Evolutionary conservation across 176 grass and related monocot species (phyloP).

Genomic region (Phoenix dactylifera): DNA sequence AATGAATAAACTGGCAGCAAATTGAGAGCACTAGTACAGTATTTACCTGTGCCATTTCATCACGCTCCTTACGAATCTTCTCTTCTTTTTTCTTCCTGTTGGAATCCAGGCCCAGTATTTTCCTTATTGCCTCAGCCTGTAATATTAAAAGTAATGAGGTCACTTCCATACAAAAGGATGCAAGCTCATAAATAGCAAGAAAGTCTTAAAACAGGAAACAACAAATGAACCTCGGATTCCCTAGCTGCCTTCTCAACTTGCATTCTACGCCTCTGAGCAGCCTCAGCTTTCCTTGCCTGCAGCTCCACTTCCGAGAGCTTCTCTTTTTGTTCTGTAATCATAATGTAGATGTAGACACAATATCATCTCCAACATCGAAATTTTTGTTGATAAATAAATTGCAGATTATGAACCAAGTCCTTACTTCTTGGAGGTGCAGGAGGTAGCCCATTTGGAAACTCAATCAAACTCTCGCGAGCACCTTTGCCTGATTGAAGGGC

Average conservation of each 20-base stretch:
- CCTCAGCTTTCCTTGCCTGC: constrained; percentile 62
- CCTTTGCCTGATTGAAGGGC: constrained; percentile 75
- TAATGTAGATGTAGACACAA: neutral
- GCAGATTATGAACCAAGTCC: neutral
- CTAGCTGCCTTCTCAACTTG: constrained; percentile 65
- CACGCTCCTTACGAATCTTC: constrained; percentile 70
- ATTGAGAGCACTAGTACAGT: neutral
- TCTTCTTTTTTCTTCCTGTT: constrained; percentile 96
- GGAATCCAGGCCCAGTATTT: constrained; percentile 85
- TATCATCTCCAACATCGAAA: neutral
- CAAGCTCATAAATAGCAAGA: too few relatives aligned
- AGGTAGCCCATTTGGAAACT: constrained; percentile 59
- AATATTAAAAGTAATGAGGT: neutral
- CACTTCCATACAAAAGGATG: constrained; percentile 2
- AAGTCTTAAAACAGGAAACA: neutral
- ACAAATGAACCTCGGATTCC: constrained; percentile 49
- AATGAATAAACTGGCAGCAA: neutral
- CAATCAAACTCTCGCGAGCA: constrained; percentile 34
- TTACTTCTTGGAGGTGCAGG: constrained; percentile 54
- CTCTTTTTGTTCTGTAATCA: constrained; percentile 49
- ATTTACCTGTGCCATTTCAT: constrained; percentile 53
- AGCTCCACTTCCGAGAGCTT: constrained; percentile 60
- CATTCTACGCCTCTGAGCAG: constrained; percentile 64
- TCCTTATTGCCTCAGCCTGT: constrained; percentile 87
- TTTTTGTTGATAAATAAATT: too few relatives aligned